These are phyloP conservation scores for Annulohypoxylon maeteangense DNA, from an alignment of 495 filamentous ascomycete species.

Conservation along the genomic window DNA sequence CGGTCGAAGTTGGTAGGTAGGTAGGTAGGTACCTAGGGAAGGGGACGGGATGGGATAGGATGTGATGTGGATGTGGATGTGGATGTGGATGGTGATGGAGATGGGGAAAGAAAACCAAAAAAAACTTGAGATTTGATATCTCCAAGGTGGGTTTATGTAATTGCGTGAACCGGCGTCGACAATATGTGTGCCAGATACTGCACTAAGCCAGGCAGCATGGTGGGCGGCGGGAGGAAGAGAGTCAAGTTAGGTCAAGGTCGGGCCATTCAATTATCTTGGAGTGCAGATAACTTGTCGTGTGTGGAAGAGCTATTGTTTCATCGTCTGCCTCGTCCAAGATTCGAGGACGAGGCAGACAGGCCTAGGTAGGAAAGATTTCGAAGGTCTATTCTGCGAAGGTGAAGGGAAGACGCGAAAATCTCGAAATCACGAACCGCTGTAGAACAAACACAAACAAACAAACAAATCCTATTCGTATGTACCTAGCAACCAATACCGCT, in stretches of 20 bases:
- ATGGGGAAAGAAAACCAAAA: not conserved
- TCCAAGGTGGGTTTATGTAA: conserved; percentile 2
- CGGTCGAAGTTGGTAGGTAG: too few relatives aligned
- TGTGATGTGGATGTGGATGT: too few relatives aligned
- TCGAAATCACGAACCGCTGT: too few relatives aligned
- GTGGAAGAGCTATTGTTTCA: not conserved
- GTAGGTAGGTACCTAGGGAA: too few relatives aligned
- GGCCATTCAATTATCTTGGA: conserved; percentile 11
- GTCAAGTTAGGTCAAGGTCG: too few relatives aligned
- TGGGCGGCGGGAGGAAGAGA: not conserved
- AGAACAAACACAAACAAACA: too few relatives aligned
- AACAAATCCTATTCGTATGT: not conserved
- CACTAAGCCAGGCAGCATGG: not conserved
- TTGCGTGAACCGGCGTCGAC: not conserved
- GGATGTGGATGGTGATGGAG: too few relatives aligned
- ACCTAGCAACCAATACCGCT: too few relatives aligned
- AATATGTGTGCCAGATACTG: not conserved
- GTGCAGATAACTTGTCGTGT: conserved; percentile 7
- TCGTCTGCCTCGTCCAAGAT: not conserved
- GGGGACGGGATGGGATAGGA: too few relatives aligned
- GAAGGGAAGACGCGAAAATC: too few relatives aligned
- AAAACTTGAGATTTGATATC: not conserved
- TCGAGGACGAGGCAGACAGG: not conserved
- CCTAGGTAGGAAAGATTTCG: too few relatives aligned
- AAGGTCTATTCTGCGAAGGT: too few relatives aligned